These are phyloP conservation scores for Coemansia sp. DNA, from an alignment of 371 early-diverging fungal genomes.

Conservation along the genomic window DNA sequence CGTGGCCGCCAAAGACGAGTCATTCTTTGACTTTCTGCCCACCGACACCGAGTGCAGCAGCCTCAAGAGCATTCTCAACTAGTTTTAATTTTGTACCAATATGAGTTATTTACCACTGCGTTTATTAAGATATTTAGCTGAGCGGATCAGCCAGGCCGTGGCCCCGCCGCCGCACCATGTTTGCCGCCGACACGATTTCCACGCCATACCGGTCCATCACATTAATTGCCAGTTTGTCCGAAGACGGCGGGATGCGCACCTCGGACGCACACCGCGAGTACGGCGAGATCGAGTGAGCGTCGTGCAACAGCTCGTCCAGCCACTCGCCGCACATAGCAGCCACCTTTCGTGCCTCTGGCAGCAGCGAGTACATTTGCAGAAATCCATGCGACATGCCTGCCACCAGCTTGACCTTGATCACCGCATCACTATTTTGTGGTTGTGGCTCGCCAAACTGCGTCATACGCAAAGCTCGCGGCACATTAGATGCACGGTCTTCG, in stretches of 20 bases:
- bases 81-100: not conserved
- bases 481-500: conserved; percentile 9
- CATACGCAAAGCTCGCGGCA: conserved; percentile 37
- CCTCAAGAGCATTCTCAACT: conserved; percentile 17
- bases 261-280: conserved; percentile 33
- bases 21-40: conserved; percentile 30
- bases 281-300: conserved; percentile 15
- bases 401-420: conserved; percentile 57
- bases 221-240: too few relatives aligned
- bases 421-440: not conserved
- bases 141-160: conserved; percentile 45
- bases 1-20: conserved; percentile 29
- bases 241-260: not conserved
- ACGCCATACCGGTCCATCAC: conserved; percentile 40
- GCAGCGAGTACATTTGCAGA: conserved; percentile 80
- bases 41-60: not conserved
- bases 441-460: conserved; percentile 11
- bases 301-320: conserved; percentile 57
- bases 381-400: conserved; percentile 93
- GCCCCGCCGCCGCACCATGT: conserved; percentile 48
- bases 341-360: conserved; percentile 80
- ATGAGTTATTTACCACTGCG: not conserved
- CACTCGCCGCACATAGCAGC: conserved; percentile 68
- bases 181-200: conserved; percentile 47
- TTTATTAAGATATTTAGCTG: conserved; percentile 11